Conservation (phyloP, 371 early-diverging fungal genomes). For the Phascolomyces articulosus region DNA sequence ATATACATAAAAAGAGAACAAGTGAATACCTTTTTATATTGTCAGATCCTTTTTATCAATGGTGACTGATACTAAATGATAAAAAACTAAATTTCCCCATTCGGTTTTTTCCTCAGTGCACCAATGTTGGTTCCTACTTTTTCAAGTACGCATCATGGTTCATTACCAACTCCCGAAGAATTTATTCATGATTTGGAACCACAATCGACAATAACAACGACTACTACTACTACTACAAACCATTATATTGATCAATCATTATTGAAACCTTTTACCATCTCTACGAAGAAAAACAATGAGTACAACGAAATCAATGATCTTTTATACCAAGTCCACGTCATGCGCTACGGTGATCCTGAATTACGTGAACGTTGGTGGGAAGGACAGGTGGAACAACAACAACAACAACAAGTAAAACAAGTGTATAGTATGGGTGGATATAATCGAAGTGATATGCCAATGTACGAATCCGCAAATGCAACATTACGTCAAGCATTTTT, state of each 20-base stretch:
- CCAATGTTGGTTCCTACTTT: not conserved
- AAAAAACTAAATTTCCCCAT: no score
- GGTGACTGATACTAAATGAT: no score
- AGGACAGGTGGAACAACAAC: not conserved
- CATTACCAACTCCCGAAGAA: not conserved
- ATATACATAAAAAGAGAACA: no score
- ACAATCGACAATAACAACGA: conserved; percentile 1
- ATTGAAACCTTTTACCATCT: conserved; percentile 13
- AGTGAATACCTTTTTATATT: no score
- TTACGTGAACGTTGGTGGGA: conserved; percentile 26
- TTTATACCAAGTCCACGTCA: conserved; percentile 21
- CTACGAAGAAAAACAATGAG: conserved; percentile 6
- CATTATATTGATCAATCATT: not conserved
- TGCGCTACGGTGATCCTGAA: conserved; percentile 31
- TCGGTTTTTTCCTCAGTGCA: not conserved
- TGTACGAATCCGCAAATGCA: conserved; percentile 18
- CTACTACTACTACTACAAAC: not conserved
- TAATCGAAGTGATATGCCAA: not conserved
- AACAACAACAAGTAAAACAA: not conserved
- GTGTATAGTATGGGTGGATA: not conserved
- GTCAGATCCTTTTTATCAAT: no score
- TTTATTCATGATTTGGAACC: not conserved
- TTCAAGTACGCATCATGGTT: not conserved
- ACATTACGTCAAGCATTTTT: conserved; percentile 23
- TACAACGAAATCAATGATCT: conserved; percentile 26